Evolutionary conservation across 805 yeast species (phyloP).

Genomic region (Sungouiella thailandica): DNA sequence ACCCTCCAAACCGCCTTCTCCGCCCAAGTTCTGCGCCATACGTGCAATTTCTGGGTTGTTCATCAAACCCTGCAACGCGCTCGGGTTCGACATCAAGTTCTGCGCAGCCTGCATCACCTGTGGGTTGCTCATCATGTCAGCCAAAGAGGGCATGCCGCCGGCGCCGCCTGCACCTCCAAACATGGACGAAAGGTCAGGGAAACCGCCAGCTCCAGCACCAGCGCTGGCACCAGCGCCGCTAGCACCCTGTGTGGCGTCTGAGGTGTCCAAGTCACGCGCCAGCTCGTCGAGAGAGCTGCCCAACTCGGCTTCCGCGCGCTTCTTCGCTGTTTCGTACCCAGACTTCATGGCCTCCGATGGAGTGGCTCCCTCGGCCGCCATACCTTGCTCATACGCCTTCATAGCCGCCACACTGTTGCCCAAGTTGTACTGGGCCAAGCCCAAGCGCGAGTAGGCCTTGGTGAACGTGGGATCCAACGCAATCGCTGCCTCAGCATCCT

Average conservation of each 20-base stretch:
- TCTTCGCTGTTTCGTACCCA: slow-evolving; percentile 91
- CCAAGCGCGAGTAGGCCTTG: slow-evolving; percentile 92
- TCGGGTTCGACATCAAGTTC: slow-evolving; percentile 81
- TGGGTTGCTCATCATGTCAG: slow-evolving; percentile 43
- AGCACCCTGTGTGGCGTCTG: slow-evolving; percentile 28
- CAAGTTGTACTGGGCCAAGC: slow-evolving; percentile 88
- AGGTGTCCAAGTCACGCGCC: too few species aligned
- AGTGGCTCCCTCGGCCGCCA: slow-evolving; percentile 79
- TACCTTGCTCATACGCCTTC: slow-evolving; percentile 84
- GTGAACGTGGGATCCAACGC: slow-evolving; percentile 74
- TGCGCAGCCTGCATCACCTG: slow-evolving; percentile 87
- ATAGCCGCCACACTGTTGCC: slow-evolving; percentile 89
- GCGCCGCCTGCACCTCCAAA: too few species aligned
- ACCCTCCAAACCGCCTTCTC: slow-evolving; percentile 51
- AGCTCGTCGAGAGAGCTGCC: slow-evolving; percentile 37
- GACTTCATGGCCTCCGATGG: slow-evolving; percentile 87
- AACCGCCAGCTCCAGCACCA: slow-evolving; percentile 46
- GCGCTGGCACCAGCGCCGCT: slow-evolving; percentile 32
- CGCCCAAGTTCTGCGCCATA: slow-evolving; percentile 80
- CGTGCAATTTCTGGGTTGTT: slow-evolving; percentile 73
- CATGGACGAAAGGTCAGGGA: slow-evolving; percentile 75
- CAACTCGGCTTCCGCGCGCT: slow-evolving; percentile 74
- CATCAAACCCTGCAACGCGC: slow-evolving; percentile 68
- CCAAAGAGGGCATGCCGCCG: slow-evolving; percentile 70
- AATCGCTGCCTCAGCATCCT: slow-evolving; percentile 81